Evolutionary conservation across 192 early-diverging fungal species (phyloP), one percentile per base, ranked within the genome.

Genomic region (Coemansia asiatica): DNA sequence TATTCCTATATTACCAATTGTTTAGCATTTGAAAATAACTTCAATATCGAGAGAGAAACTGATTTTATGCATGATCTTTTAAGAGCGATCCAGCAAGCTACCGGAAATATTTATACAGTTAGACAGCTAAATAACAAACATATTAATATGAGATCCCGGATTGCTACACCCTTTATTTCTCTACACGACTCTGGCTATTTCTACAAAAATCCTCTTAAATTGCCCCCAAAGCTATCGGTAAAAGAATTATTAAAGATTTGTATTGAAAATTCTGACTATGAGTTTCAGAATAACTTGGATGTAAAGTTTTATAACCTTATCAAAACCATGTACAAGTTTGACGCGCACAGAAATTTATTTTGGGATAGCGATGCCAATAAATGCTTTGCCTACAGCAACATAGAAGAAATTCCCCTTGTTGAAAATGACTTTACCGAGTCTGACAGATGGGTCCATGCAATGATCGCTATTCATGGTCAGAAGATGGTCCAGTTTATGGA

Each of bases 41-140:
- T 23, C 16, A 54, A 8, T 27, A 54, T 54, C 9, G 51, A 54
- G 16, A 54, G 27, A 54, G 16, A 25, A 4, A 27, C 25, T 27
- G 25, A 27, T 23, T 1, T 9, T 5, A 23, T 54, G 51, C 27
- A 27, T 2, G 26, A 23, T 12, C 6, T 54, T 15, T 7, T 54
- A 15, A 7, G 51, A 16, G 16, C 10, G 4, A 15, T 54, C 0
- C 51, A 54, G 51, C 22, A 8, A 26, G 9, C 25, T 1, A 54
- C 51, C 4, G 51, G 51, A 16, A 27, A 27, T 23, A 28, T 15
- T 7, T 54, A 54, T 16, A 54, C 51, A 2, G 27, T 54, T 10
- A 23, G 51, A 23, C 51, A 54, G 51, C 25, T 54, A 4, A 54
- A 54, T 26, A 54, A 54, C 25, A 54, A 54, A n/a, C 51, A 54